These are phyloP conservation scores for Salvia rosmarinus DNA, from an alignment of 257 asterid genomes.

Conservation along the genomic window DNA sequence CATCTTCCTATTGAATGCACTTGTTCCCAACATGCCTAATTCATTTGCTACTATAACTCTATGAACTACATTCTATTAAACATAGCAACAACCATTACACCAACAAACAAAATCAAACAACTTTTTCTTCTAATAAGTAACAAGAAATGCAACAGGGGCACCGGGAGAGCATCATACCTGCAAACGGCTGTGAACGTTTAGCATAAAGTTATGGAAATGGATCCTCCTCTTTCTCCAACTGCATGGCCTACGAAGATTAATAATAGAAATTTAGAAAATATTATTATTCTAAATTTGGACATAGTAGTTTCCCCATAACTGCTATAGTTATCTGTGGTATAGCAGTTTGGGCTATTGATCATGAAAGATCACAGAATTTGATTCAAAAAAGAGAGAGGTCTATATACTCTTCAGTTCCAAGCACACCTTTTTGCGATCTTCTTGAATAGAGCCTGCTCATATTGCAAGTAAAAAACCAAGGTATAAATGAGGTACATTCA, in stretches of 20 bases:
- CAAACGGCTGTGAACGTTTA: slow-evolving; percentile 84
- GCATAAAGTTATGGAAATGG: slow-evolving; percentile 96
- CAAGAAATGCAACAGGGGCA: neutral
- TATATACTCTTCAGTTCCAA: too few relatives aligned
- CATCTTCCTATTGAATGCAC: too few relatives aligned
- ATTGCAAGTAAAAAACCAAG: slow-evolving; percentile 3
- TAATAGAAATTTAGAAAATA: neutral
- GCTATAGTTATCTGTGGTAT: too few relatives aligned
- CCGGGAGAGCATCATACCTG: slow-evolving; percentile 49
- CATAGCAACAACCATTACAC: neutral
- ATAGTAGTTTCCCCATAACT: too few relatives aligned
- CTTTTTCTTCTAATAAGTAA: neutral
- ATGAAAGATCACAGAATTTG: too few relatives aligned
- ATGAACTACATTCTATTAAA: too few relatives aligned
- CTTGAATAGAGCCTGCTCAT: slow-evolving; percentile 64
- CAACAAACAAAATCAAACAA: neutral
- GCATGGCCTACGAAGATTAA: slow-evolving; percentile 61
- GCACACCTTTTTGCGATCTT: too few relatives aligned
- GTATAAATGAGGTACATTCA: neutral
- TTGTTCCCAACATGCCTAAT: too few relatives aligned
- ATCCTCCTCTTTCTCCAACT: slow-evolving; percentile 93
- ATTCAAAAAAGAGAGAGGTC: too few relatives aligned
- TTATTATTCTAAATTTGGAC: too few relatives aligned
- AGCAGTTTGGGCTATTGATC: too few relatives aligned
- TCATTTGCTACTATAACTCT: too few relatives aligned